Evolutionary conservation across 1,284 basidiomycete species (phyloP), one percentile per base, ranked within the genome.

Genomic region (Cerrena zonata): DNA sequence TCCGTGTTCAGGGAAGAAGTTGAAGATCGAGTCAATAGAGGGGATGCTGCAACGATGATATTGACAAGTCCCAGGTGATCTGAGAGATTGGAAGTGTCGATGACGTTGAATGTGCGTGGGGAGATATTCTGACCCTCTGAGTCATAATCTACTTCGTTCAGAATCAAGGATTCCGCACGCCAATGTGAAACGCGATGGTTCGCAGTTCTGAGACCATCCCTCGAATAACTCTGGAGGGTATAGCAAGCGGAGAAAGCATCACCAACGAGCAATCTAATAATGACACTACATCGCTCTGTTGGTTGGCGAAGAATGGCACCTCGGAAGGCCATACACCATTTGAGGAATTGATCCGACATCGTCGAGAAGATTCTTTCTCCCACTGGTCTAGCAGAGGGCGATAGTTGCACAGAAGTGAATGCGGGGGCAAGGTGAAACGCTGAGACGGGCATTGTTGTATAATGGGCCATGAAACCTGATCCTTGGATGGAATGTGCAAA

Each of bases 11-110:
- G 49, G 1, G 68, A 65, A 1, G 69, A 57, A 0, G 61, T 64
- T 5, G 54, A 50, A 5, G 58, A 52, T 1, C 56, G 57, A 7
- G 53, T 54, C 27, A 79, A 66, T 5, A 79, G 58, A 40, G 76
- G 67, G 27, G 53, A 38, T 1, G 70, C 60, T n/a, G 61, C 63
- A 5, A 72, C 48, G 25, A 81, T 61, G 19, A 80, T 52, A 54
- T 81, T 81, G n/a, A 80, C 51, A 15, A 79, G 60, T 0, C 78
- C 79, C 1, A 76, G 36, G 48, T 76, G 70, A 56, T 80, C 78
- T 13, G 63, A 58, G n/a, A 80, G 53, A 51, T 79, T 79, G 19
- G 78, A 79, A 0, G 79, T 77, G 39, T 81, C 76, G 49, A 82
- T 76, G 41, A 79, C 67, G 45, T 78, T 67, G 64, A 81, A 82